phyloP scores from a whole-genome alignment of 1,284 basidiomycete species.

The Trametes hirsuta region DNA sequence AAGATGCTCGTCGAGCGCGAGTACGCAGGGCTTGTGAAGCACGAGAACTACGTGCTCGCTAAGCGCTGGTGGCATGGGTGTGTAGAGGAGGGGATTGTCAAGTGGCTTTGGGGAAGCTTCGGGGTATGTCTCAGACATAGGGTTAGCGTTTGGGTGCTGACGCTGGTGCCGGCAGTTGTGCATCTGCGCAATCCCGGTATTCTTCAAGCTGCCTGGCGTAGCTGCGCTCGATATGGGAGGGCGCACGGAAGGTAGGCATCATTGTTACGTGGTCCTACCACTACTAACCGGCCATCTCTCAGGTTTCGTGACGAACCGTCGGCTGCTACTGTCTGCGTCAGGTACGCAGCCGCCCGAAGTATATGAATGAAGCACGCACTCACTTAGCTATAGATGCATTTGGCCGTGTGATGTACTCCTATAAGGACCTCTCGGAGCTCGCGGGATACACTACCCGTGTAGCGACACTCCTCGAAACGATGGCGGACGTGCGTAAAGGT shows the following conservation, averaged over 20 bases:
- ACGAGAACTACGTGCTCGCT: constrained; percentile 84
- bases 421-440: constrained; percentile 94
- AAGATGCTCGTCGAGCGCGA: constrained; percentile 92
- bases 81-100: constrained; percentile 94
- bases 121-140: constrained; percentile 56
- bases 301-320: constrained; percentile 94
- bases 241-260: constrained; percentile 76
- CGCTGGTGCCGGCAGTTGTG: constrained; percentile 56
- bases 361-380: background rate
- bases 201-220: constrained; percentile 84
- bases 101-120: constrained; percentile 97
- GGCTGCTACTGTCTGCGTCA: constrained; percentile 84
- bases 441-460: constrained; percentile 96
- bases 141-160: background rate
- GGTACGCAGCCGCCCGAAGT: constrained; percentile 39
- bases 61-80: constrained; percentile 91
- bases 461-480: constrained; percentile 87
- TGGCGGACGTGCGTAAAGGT: constrained; percentile 85
- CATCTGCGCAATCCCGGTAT: constrained; percentile 94
- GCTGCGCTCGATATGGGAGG: constrained; percentile 75
- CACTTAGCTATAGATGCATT: constrained; percentile 59
- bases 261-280: background rate
- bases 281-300: background rate
- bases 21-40: constrained; percentile 87
- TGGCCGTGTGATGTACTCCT: constrained; percentile 91